Percentiles rank a stretch among this genome's conserved stretches.
phyloP scores from a whole-genome alignment of 768 basidiomycete genomes.

The Sarcodon sp. region DNA sequence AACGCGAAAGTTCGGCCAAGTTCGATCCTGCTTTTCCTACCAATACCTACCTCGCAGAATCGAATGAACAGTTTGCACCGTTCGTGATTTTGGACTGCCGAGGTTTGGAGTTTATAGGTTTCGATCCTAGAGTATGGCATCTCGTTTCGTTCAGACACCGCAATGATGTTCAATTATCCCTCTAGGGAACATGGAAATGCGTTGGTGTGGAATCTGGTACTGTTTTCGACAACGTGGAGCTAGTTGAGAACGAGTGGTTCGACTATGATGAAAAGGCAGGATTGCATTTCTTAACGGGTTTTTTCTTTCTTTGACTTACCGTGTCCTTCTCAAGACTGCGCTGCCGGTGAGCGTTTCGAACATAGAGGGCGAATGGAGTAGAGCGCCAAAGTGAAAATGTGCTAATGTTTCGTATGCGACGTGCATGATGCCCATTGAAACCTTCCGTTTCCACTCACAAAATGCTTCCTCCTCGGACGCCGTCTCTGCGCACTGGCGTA shows the following conservation, averaged over 20 bases:
- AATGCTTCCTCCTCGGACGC: neutral
- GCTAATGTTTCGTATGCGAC: neutral
- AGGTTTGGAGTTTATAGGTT: slow-evolving; percentile 71
- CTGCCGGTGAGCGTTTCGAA: slow-evolving; percentile 62
- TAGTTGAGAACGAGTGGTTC: slow-evolving; percentile 61
- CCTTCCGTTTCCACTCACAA: slow-evolving; percentile 19
- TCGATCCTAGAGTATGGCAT: slow-evolving; percentile 53
- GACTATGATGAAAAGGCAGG: slow-evolving; percentile 78
- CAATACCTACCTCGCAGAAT: slow-evolving; percentile 46
- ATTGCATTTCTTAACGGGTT: no score
- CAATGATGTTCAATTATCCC: neutral
- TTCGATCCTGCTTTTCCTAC: slow-evolving; percentile 43
- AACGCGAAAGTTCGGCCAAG: slow-evolving; percentile 72
- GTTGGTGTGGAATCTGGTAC: slow-evolving; percentile 43
- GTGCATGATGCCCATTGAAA: slow-evolving; percentile 14
- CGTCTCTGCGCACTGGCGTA: neutral
- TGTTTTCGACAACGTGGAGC: slow-evolving; percentile 51
- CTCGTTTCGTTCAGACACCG: neutral
- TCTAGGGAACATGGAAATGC: slow-evolving; percentile 71
- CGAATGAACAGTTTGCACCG: slow-evolving; percentile 45
- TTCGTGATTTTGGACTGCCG: slow-evolving; percentile 73
- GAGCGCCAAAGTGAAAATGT: slow-evolving; percentile 24
- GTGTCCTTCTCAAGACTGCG: slow-evolving; percentile 27
- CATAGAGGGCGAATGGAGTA: slow-evolving; percentile 51
- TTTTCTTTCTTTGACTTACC: slow-evolving; percentile 2